These are phyloP conservation scores for Colletotrichum destructivum DNA, from an alignment of 2,329 filamentous ascomycete genomes.

Conservation along the genomic window DNA sequence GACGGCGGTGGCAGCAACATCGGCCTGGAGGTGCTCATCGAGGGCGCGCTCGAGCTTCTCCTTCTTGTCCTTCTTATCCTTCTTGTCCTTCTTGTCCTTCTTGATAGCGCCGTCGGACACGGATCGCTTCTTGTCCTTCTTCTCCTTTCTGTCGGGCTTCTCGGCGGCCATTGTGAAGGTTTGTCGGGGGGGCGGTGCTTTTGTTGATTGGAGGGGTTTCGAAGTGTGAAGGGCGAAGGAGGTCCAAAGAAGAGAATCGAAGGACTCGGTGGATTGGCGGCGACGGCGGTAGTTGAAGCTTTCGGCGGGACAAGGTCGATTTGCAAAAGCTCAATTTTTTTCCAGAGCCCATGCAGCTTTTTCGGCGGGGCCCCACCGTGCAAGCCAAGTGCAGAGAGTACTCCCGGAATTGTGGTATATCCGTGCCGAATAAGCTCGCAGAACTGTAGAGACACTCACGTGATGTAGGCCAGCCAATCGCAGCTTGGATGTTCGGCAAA, in stretches of 20 bases:
- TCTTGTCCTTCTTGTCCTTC: constrained; percentile 68
- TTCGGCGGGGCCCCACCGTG: constrained; percentile 12
- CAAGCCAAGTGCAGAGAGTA: not conserved
- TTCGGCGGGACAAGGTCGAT: not conserved
- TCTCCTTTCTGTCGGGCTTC: constrained; percentile 64
- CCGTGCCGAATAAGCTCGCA: constrained; percentile 22
- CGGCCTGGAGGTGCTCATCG: constrained; percentile 75
- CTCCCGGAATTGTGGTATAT: not conserved
- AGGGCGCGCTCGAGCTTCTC: constrained; percentile 76
- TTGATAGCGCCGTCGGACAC: constrained; percentile 45
- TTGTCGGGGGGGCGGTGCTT: not conserved
- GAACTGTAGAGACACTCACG: not conserved
- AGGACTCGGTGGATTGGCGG: constrained; percentile 1
- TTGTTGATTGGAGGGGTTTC: not conserved
- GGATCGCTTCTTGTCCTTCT: constrained; percentile 52
- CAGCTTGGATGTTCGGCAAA: constrained; percentile 12
- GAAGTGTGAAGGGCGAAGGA: not conserved
- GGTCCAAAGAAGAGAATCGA: not conserved
- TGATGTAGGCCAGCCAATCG: constrained; percentile 3
- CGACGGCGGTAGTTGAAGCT: constrained; percentile 24
- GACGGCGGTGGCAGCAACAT: constrained; percentile 62
- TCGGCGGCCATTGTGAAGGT: constrained; percentile 62
- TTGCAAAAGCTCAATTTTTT: constrained; percentile 22
- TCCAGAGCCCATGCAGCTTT: constrained; percentile 14
- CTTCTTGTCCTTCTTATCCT: constrained; percentile 73